Evolutionary conservation across 306 rosid genomes (phyloP).

Genomic region (Herpetospermum pedunculosum): DNA sequence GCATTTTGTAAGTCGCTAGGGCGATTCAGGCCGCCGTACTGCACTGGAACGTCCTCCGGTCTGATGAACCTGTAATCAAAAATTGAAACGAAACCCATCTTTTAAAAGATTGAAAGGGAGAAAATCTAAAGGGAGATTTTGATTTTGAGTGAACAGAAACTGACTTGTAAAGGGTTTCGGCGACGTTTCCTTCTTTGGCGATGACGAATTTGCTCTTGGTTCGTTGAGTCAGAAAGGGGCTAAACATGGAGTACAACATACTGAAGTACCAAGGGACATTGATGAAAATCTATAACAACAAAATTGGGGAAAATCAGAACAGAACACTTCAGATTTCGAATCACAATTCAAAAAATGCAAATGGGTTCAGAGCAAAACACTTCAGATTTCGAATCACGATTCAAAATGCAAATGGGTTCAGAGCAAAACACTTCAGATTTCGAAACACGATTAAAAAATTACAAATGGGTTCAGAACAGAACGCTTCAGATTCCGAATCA

Average conservation of each 20-base stretch:
- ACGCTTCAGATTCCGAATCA: too few relatives aligned
- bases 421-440: too few relatives aligned
- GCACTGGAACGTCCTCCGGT: conserved; percentile 89
- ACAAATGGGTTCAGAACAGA: too few relatives aligned
- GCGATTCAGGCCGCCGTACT: conserved; percentile 82
- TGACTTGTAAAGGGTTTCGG: conserved; percentile 89
- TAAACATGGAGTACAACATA: conserved; percentile 74
- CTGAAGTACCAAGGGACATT: conserved; percentile 99
- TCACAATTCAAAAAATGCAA: not conserved
- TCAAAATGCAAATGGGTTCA: too few relatives aligned
- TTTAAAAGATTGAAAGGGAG: not conserved
- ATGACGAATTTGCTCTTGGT: conserved; percentile 96
- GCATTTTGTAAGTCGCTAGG: conserved; percentile 55
- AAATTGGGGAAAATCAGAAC: not conserved
- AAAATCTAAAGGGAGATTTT: too few relatives aligned
- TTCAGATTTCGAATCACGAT: too few relatives aligned
- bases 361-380: not conserved
- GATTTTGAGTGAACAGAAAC: not conserved
- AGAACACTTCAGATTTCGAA: not conserved
- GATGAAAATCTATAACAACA: conserved; percentile 61
- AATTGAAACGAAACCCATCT: conserved; percentile 12
- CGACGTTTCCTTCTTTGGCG: conserved; percentile 86
- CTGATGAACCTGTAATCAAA: conserved; percentile 58
- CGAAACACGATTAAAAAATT: too few relatives aligned
- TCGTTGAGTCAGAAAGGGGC: conserved; percentile 88